Evolutionary conservation across 2,329 filamentous ascomycete species (phyloP), one percentile per base, ranked within the genome.

Genomic region (Exutisphaerella laricina): DNA sequence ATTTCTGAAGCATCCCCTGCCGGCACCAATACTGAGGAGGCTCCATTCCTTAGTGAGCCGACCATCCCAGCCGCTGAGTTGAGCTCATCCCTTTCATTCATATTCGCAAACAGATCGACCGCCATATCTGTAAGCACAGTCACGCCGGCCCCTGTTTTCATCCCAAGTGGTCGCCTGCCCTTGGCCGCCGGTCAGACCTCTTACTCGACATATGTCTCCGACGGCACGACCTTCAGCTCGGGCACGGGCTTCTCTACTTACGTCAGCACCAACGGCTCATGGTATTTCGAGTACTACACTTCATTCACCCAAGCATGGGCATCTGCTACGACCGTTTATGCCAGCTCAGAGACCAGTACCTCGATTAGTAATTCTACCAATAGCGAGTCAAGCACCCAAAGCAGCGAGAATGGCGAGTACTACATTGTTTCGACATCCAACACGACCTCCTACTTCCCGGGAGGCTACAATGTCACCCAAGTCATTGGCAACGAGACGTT

Each of bases 261-360:
- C 41, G 46, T 44, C 37, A 53, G 47, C 12, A 21, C 37, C 12
- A 49, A 53, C 34, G 55, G 56, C 9, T 41, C 39, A n/a, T 62
- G 60, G 59, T 61, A 57, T 43, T 51, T 36, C 16, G 39, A 54
- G 5, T 62, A 59, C 43, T 62, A 53, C 40, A 58, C 50, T 9
- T 43, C 57, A 3, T 63, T 45, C 35, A 57, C 49, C 7, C 40
- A 53, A 9, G 52, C 53, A 12, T 63, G 59, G 58, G 42, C 54
- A 5, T 51, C 58, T 4, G 52, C 56, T 4, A 57, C 59, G 1
- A 59, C 58, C 1, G 51, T 58, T 7, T 57, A 56, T 18, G 52
- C 46, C 4, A 49, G 49, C 18, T 49, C 53, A 4, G 49, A 50
- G 21, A 56, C 57, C 2, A 45, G 48, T 5, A 39, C 49, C 4